phyloP scores from a whole-genome alignment of 441 rosid genomes.

The Manihot esculenta region DNA sequence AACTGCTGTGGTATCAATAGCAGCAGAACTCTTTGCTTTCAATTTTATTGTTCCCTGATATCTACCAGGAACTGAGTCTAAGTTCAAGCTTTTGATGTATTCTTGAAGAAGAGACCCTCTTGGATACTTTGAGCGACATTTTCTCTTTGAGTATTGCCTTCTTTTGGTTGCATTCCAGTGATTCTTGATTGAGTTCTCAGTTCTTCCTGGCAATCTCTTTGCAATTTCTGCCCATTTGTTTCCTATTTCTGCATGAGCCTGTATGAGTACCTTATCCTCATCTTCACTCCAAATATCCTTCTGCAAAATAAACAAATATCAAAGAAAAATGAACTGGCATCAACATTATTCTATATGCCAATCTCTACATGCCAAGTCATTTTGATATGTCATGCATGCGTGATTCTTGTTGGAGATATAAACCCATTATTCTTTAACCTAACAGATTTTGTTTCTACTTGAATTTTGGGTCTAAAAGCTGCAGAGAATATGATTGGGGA shows the following conservation, averaged over 20 bases:
- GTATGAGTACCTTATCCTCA: slow-evolving; percentile 74
- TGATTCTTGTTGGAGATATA: slow-evolving; percentile 3
- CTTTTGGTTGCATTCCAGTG: slow-evolving; percentile 98
- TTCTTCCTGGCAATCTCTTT: slow-evolving; percentile 86
- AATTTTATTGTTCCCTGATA: neutral
- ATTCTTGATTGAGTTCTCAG: slow-evolving; percentile 94
- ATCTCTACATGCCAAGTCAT: slow-evolving; percentile 8
- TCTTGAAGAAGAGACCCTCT: slow-evolving; percentile 77
- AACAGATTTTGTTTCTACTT: slow-evolving; percentile 20
- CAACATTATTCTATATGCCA: neutral
- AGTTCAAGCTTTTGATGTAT: slow-evolving; percentile 85
- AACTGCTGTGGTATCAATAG: too few species aligned
- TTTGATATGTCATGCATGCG: slow-evolving; percentile 12
- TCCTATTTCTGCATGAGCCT: slow-evolving; percentile 75
- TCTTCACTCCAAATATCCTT: slow-evolving; percentile 93
- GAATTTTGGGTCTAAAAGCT: neutral
- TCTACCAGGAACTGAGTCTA: slow-evolving; percentile 25
- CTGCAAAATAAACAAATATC: slow-evolving; percentile 30
- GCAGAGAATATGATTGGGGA: slow-evolving; percentile 3
- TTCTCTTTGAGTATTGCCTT: slow-evolving; percentile 80
- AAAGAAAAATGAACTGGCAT: neutral
- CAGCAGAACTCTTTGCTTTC: slow-evolving; percentile 17
- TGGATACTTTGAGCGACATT: slow-evolving; percentile 72
- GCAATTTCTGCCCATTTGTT: slow-evolving; percentile 99
- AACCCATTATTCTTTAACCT: slow-evolving; percentile 3